Percentiles rank a stretch among this genome's conserved stretches.
Evolutionary conservation across 2,329 filamentous ascomycete genomes (phyloP).

Genomic region (Monosporascus sp.): DNA sequence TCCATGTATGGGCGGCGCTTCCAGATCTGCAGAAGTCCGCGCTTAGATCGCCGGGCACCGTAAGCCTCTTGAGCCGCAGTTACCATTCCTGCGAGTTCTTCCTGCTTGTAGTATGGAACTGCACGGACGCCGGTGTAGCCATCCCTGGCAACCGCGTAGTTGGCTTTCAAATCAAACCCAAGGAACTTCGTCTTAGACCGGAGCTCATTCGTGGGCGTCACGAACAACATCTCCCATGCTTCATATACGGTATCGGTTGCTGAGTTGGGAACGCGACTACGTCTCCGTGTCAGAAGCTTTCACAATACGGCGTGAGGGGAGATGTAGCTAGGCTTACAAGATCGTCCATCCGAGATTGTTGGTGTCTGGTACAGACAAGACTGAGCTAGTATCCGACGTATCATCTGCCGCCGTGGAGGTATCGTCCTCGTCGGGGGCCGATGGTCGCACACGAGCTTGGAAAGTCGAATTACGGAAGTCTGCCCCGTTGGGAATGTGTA

Average conservation of each 20-base stretch:
- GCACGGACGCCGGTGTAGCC: conserved; percentile 13
- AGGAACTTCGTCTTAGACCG: conserved; percentile 4
- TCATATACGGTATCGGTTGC: conserved; percentile 1
- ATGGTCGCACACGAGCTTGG: not conserved
- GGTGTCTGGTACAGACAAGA: not conserved
- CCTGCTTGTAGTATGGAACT: conserved; percentile 10
- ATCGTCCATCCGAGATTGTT: not conserved
- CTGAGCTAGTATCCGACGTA: not conserved
- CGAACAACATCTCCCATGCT: conserved; percentile 3
- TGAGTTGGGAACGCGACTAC: not conserved
- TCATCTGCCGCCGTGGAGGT: not conserved
- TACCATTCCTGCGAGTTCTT: conserved; percentile 7
- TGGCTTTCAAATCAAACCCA: conserved; percentile 6
- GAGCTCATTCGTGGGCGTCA: conserved; percentile 10
- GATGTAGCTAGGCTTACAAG: not conserved
- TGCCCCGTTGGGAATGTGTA: too few relatives aligned
- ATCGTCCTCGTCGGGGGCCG: not conserved
- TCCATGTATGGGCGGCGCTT: conserved; percentile 6
- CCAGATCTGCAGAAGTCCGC: not conserved
- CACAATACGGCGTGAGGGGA: not conserved
- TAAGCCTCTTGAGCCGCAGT: conserved; percentile 2
- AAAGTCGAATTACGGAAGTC: too few relatives aligned
- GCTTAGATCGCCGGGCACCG: not conserved
- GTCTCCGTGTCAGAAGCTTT: not conserved
- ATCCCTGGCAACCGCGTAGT: conserved; percentile 5